A percentile compares a stretch with the other conserved stretches of the same genome.
phyloP scores from a whole-genome alignment of 1,284 basidiomycete species.

The Wallemia hederae region DNA sequence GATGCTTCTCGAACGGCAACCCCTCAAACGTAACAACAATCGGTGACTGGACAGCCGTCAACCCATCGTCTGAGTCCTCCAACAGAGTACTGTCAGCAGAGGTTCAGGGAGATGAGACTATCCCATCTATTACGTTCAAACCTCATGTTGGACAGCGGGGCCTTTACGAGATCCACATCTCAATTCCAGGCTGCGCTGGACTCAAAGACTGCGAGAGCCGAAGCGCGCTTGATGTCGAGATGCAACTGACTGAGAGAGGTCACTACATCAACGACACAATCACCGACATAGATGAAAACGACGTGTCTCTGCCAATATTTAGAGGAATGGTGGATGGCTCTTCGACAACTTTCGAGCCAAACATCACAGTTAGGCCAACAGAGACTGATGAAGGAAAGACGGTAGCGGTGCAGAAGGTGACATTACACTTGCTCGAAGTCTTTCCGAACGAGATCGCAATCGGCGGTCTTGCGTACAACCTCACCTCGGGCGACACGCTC shows the following conservation, averaged over 20 bases:
- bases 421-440: constrained; percentile 5
- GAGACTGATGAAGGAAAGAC: constrained; percentile 29
- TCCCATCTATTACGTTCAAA: constrained; percentile 43
- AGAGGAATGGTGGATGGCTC: constrained; percentile 49
- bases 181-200: constrained; percentile 56
- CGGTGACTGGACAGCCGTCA: neutral
- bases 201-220: constrained; percentile 51
- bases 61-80: neutral
- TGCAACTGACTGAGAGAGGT: constrained; percentile 42
- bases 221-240: constrained; percentile 51
- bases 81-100: neutral
- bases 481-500: constrained; percentile 6
- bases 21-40: neutral
- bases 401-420: constrained; percentile 23
- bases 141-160: constrained; percentile 70
- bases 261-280: constrained; percentile 35
- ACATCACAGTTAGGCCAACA: constrained; percentile 26
- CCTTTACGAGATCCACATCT: constrained; percentile 51
- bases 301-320: constrained; percentile 37
- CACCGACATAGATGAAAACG: constrained; percentile 39
- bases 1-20: neutral
- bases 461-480: constrained; percentile 14
- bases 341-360: constrained; percentile 35
- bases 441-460: constrained; percentile 9
- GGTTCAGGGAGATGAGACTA: neutral